Evolutionary conservation across 2,329 filamentous ascomycete genomes (phyloP), one percentile per base, ranked within the genome.

Genomic region (Coniochaeta hoffmannii): DNA sequence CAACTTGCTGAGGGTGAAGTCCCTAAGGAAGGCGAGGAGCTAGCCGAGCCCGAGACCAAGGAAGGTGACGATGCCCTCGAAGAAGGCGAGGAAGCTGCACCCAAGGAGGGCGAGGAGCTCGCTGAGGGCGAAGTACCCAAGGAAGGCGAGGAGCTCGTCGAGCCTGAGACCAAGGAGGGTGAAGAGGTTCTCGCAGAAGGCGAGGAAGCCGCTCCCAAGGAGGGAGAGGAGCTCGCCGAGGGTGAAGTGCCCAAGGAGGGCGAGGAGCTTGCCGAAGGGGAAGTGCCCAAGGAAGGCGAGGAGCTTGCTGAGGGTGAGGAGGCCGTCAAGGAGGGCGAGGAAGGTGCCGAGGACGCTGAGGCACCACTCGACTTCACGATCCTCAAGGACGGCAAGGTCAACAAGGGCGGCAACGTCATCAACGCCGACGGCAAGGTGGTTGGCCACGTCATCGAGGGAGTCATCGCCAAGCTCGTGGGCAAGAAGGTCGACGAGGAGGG

Each of bases 401-500:
- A 46, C 24, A 83, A 84, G 66, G 64, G 71, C 11, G 81, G 81
- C 53, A 83, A 84, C 54, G 73, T 83, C 24, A 76, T 83, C 52
- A 75, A 80, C 57, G 70, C 77, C 10, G 72, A 78, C 34, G 78
- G 79, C 26, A 72, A 78, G 38, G 64, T 81, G 2, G 71, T 88
- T 60, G 87, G 83, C n/a, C 82, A 81, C 49, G 74, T 90, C 11
- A 70, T 82, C 32, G 79, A 86, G 60, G 87, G 87, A 34, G 80
- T 84, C n/a, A 62, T 82, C 22, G 81, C 85, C 68, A 76, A 86
- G 59, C 76, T 89, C 6, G 68, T 85, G 32, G 85, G 85, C 62
- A 82, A 80, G 63, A 81, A 81, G 64, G 74, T 83, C 32, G 86
- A 89, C 58, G 82, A 81, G 54, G 71, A 87, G 34, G 87, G 87